These are phyloP conservation scores for Calonectria ilicicola DNA, from an alignment of 2,329 filamentous ascomycete genomes.

Conservation along the genomic window DNA sequence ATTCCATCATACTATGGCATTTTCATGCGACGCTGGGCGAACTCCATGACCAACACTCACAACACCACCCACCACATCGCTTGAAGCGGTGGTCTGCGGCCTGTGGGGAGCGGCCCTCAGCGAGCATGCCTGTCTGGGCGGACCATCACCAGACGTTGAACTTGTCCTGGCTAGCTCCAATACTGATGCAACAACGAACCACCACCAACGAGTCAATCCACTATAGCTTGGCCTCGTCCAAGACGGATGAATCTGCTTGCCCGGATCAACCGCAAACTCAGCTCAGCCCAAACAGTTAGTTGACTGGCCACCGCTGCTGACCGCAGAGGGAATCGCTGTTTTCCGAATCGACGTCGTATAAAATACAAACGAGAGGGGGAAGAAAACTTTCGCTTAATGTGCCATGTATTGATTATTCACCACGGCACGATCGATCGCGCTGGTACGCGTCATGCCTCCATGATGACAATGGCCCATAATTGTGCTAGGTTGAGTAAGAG, in stretches of 20 bases:
- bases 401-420: not conserved
- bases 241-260: not conserved
- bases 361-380: not conserved
- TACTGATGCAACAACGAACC: conserved; percentile 32
- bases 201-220: conserved; percentile 28
- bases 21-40: conserved; percentile 1
- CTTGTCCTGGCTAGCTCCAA: conserved; percentile 36
- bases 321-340: not conserved
- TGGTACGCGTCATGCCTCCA: not conserved
- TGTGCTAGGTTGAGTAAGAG: not conserved
- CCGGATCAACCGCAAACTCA: not conserved
- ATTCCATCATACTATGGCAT: not conserved
- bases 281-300: not conserved
- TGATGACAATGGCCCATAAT: not conserved
- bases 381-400: not conserved
- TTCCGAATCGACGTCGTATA: not conserved
- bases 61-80: not conserved
- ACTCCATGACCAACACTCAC: not conserved
- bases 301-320: not conserved
- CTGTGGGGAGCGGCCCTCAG: conserved; percentile 4
- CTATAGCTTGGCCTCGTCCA: conserved; percentile 21
- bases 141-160: conserved; percentile 32
- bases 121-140: conserved; percentile 22
- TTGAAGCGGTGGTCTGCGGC: not conserved
- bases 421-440: not conserved